A percentile compares a stretch with the other conserved stretches of the same genome.
Evolutionary conservation across 1,284 basidiomycete genomes (phyloP).

Genomic region (Malassezia pachydermatis): DNA sequence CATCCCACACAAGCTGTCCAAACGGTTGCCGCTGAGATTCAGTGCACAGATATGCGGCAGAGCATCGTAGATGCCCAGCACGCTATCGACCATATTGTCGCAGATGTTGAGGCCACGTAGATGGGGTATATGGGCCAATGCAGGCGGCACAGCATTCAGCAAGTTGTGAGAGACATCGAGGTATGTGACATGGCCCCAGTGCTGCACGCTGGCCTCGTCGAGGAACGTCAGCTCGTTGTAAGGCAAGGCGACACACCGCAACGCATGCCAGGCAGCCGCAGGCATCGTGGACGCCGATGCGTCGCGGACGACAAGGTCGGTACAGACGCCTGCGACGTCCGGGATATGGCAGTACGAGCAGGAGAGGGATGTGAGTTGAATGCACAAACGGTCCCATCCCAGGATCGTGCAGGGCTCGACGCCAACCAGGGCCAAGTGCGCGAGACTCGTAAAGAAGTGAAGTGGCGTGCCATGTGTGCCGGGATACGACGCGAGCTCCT

Average conservation of each 20-base stretch:
- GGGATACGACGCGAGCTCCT: constrained; percentile 61
- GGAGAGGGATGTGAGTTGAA: constrained; percentile 62
- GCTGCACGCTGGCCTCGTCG: constrained; percentile 52
- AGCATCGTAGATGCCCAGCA: constrained; percentile 58
- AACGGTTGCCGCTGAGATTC: constrained; percentile 57
- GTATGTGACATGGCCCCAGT: constrained; percentile 52
- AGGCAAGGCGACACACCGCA: constrained; percentile 66
- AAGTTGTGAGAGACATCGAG: constrained; percentile 50
- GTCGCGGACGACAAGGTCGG: constrained; percentile 66
- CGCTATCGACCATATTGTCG: constrained; percentile 92
- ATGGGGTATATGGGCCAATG: constrained; percentile 63
- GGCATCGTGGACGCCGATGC: constrained; percentile 53
- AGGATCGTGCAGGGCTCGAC: constrained; percentile 72
- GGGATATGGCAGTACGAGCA: constrained; percentile 68
- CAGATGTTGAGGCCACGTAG: constrained; percentile 77
- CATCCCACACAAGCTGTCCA: constrained; percentile 84
- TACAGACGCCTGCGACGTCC: constrained; percentile 69
- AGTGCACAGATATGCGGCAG: constrained; percentile 28
- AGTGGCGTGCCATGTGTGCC: constrained; percentile 67
- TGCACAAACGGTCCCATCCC: constrained; percentile 70
- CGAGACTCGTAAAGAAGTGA: constrained; percentile 70
- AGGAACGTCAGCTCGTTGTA: constrained; percentile 76
- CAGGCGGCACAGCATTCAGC: constrained; percentile 55
- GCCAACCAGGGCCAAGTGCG: constrained; percentile 62
- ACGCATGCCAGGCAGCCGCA: constrained; percentile 63